phyloP scores from a whole-genome alignment of 1,139 yeast species.

The Suhomyces choctaworum region DNA sequence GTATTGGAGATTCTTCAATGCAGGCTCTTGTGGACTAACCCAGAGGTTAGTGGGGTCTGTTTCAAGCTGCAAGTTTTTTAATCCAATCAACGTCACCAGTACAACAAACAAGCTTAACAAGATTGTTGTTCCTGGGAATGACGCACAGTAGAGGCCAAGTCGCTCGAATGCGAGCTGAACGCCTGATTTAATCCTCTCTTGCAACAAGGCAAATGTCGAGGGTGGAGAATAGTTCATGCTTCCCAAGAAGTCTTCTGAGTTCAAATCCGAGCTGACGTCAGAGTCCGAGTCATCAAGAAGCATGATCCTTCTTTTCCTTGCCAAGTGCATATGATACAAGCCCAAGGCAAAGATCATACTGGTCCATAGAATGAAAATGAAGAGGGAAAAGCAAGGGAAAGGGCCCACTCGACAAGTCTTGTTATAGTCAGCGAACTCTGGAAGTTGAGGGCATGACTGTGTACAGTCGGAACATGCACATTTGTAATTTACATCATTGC shows the following conservation, averaged over 20 bases:
- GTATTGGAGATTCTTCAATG: conserved; percentile 63
- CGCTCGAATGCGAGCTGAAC: conserved; percentile 39
- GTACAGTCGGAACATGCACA: conserved; percentile 95
- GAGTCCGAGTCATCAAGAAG: neutral
- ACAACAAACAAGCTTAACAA: conserved; percentile 45
- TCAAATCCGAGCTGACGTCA: neutral
- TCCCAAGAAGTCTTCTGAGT: conserved; percentile 1
- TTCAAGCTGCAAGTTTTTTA: conserved; percentile 59
- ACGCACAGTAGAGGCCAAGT: conserved; percentile 57
- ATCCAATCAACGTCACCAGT: conserved; percentile 52
- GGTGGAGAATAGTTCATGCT: conserved; percentile 1
- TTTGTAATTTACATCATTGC: conserved; percentile 64
- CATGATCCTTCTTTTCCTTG: conserved; percentile 6
- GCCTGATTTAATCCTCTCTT: conserved; percentile 16
- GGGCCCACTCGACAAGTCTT: conserved; percentile 56
- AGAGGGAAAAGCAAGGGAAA: conserved; percentile 73
- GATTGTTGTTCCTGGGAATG: conserved; percentile 58
- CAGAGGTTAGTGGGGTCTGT: conserved; percentile 80
- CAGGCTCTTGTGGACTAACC: conserved; percentile 83
- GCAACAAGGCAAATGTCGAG: conserved; percentile 1
- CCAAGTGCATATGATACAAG: conserved; percentile 38
- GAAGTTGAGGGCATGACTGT: conserved; percentile 70
- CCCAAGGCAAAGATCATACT: conserved; percentile 36
- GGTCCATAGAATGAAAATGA: conserved; percentile 55
- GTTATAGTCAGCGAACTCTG: conserved; percentile 37